Evolutionary conservation across 2,329 filamentous ascomycete genomes (phyloP).

Genomic region (Parastagonospora avenae): DNA sequence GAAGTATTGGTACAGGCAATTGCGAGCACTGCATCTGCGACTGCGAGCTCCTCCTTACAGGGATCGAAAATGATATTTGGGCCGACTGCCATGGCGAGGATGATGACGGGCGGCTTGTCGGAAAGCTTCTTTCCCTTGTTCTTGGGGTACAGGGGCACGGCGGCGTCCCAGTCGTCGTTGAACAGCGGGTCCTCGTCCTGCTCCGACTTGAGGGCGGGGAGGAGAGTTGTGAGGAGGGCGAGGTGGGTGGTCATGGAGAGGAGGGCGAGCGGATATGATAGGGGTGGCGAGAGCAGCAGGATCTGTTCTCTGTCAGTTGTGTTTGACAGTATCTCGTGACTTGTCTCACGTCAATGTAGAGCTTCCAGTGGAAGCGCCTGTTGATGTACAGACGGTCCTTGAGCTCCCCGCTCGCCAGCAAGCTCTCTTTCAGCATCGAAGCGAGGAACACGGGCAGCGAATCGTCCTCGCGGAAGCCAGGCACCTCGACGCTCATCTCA

Average conservation of each 20-base stretch:
- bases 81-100: constrained; percentile 86
- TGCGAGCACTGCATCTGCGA: constrained; percentile 87
- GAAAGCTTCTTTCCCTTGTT: constrained; percentile 24
- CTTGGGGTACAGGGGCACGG: constrained; percentile 75
- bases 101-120: constrained; percentile 78
- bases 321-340: not conserved
- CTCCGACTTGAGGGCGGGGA: constrained; percentile 85
- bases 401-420: constrained; percentile 73
- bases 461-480: constrained; percentile 89
- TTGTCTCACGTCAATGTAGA: constrained; percentile 84
- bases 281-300: constrained; percentile 86
- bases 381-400: constrained; percentile 83
- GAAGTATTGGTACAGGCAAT: constrained; percentile 68
- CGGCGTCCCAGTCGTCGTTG: constrained; percentile 94
- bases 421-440: constrained; percentile 85
- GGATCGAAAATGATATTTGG: constrained; percentile 95
- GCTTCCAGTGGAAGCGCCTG: constrained; percentile 89
- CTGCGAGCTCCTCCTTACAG: constrained; percentile 85
- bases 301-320: constrained; percentile 61
- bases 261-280: constrained; percentile 91
- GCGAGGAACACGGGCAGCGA: constrained; percentile 83
- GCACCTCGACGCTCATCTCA: constrained; percentile 89
- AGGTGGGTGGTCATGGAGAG: constrained; percentile 93
- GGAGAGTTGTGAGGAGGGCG: constrained; percentile 82
- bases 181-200: constrained; percentile 96